Base-by-base conservation (phyloP, 208 protist species). In the Wallacemonas sp. region DNA sequence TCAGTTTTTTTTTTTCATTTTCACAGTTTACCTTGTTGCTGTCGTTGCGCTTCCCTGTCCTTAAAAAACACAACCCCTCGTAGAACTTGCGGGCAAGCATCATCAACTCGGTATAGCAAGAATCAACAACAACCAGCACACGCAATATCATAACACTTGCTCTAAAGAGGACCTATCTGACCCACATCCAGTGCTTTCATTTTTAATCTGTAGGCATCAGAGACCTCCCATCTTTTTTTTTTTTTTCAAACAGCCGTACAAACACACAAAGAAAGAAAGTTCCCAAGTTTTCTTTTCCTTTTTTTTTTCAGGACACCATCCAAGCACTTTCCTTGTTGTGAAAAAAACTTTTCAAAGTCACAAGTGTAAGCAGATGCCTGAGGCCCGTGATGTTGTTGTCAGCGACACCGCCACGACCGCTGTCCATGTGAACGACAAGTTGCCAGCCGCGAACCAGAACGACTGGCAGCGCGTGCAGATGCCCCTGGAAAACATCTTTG, bases 401-500 rank as follows among this genome's bases (percentile, higher is more conserved):
- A 44, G 28, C 45, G 20, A 63, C 32, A 18, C 2, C 36, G 18
- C 36, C 26, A 73, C 28, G 3, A 73, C 42, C 3, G 45, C 57
- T 46, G 49, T 62, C 29, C 65, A 50, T 29, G 28, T 63, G 36
- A 64, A 38, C 10, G 79, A 81, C 22, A 23, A 79, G 23, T 49
- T 79, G n/a, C 77, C 77, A 25, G 57, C 39, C 0, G 57, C 33
- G 4, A 79, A 79, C 61, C 65, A 76, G 42, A 31, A 61, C 3
- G 52, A 59, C 31, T 59, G 52, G 52, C 18, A 59, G 52, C 26
- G 32, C 14, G 65, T 71, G 1, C 76, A 80, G 42, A 48, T 44
- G 25, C 29, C 71, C 0, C 66, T 92, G 2, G 82, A 92, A 62
- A 72, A 79, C 38, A 79, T 92, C 38, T 92, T 92, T 49, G 23